Evolutionary conservation across 176 grass and related monocot species (phyloP).

Genomic region (Saccharum officinarum): DNA sequence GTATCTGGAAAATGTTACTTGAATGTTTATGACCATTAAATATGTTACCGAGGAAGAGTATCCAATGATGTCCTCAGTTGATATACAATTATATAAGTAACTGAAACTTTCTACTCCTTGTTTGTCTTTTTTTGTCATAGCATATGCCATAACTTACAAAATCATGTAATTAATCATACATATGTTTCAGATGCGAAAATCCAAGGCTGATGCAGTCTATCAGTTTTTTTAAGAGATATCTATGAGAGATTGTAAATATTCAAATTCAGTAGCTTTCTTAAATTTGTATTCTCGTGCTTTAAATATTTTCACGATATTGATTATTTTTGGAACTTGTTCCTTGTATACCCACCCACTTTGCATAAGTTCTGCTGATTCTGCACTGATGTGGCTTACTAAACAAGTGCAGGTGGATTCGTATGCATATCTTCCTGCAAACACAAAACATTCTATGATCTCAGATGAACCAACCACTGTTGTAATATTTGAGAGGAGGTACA

Average conservation of each 20-base stretch:
- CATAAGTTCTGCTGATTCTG: neutral
- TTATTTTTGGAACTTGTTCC: neutral
- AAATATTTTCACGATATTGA: neutral
- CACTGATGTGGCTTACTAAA: slow-evolving; percentile 18
- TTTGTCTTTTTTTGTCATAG: neutral
- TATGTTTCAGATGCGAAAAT: neutral
- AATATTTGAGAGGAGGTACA: slow-evolving; percentile 80
- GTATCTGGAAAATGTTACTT: neutral
- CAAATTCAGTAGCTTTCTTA: slow-evolving; percentile 5
- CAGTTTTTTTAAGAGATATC: neutral
- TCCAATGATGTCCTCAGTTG: neutral
- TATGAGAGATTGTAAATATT: neutral
- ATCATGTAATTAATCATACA: neutral
- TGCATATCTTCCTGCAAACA: slow-evolving; percentile 91
- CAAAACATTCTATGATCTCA: slow-evolving; percentile 64
- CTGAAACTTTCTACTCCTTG: neutral
- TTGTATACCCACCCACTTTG: slow-evolving; percentile 6
- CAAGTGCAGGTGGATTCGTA: slow-evolving; percentile 83
- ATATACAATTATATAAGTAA: neutral
- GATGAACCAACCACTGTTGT: slow-evolving; percentile 57
- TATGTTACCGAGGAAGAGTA: neutral
- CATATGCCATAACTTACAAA: neutral
- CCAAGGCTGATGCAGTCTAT: neutral
- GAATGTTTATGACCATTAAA: neutral
- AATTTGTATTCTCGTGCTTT: neutral